These are phyloP conservation scores for Trifolium dubium DNA, from an alignment of 306 rosid genomes.

Conservation along the genomic window DNA sequence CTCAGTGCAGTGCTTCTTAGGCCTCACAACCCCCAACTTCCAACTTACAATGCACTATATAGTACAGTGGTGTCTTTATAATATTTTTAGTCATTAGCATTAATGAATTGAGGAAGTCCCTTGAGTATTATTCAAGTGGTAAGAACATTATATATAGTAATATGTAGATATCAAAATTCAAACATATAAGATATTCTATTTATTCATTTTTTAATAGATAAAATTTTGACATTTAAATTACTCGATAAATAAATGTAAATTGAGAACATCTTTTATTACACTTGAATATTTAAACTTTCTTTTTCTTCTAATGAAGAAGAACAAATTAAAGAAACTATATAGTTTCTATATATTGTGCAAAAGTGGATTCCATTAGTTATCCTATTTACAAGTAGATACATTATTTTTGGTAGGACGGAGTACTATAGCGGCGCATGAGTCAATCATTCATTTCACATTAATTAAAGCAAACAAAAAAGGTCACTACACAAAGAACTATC, in stretches of 20 bases:
- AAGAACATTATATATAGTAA: no score
- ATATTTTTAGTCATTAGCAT: not conserved
- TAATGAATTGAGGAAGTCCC: not conserved
- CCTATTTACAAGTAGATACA: not conserved
- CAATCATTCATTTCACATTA: conserved; percentile 41
- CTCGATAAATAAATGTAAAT: not conserved
- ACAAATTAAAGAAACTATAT: not conserved
- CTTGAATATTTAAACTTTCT: conserved; percentile 4
- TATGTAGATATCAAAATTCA: no score
- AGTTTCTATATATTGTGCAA: not conserved
- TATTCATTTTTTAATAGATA: no score
- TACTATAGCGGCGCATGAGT: conserved; percentile 57
- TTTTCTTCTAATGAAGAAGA: conserved; percentile 20
- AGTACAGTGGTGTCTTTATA: conserved; percentile 24
- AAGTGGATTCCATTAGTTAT: conserved; percentile 47
- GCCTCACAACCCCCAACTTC: not conserved
- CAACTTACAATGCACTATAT: not conserved
- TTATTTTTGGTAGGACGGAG: conserved; percentile 22
- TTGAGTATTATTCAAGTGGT: no score
- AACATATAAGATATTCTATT: no score
- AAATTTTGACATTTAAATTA: no score
- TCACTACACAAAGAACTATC: conserved; percentile 50
- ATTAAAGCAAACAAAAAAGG: conserved; percentile 51
- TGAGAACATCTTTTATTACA: conserved; percentile 4
- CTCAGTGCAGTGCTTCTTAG: conserved; percentile 10